phyloP scores from a whole-genome alignment of 1,284 basidiomycete genomes.

The Ceratorhiza oryzae-sativae region DNA sequence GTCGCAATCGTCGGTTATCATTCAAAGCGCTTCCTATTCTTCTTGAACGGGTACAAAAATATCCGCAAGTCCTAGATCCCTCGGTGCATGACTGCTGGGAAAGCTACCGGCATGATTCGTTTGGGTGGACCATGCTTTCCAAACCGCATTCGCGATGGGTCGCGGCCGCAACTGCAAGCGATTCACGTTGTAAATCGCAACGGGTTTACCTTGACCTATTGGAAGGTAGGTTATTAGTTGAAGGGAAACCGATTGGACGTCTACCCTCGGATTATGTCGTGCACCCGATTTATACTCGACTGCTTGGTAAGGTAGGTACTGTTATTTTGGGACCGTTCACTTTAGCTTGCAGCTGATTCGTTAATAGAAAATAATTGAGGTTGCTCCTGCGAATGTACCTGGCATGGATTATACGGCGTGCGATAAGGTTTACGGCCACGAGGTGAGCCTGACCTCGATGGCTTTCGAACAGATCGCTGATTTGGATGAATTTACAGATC shows the following conservation, averaged over 20 bases:
- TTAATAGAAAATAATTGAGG: conserved; percentile 51
- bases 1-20: conserved; percentile 48
- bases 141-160: conserved; percentile 54
- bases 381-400: conserved; percentile 50
- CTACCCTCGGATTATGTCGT: conserved; percentile 51
- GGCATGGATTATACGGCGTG: conserved; percentile 54
- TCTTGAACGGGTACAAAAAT: conserved; percentile 27
- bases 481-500: conserved; percentile 45
- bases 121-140: conserved; percentile 49
- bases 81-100: conserved; percentile 54
- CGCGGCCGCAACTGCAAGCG: conserved; percentile 46
- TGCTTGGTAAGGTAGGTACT: conserved; percentile 50
- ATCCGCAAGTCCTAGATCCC: conserved; percentile 47
- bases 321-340: no score
- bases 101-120: conserved; percentile 47
- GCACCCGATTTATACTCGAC: conserved; percentile 50
- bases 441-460: no score
- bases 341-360: neutral
- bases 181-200: conserved; percentile 6
- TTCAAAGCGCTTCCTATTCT: conserved; percentile 44
- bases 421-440: no score
- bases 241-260: conserved; percentile 54
- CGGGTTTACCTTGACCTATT: conserved; percentile 54
- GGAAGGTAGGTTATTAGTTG: conserved; percentile 54
- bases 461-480: neutral